A percentile compares a stretch with the other conserved stretches of the same genome.
These are phyloP conservation scores for Saussurea involucrata DNA, from an alignment of 129 eudicot genomes.

Conservation along the genomic window DNA sequence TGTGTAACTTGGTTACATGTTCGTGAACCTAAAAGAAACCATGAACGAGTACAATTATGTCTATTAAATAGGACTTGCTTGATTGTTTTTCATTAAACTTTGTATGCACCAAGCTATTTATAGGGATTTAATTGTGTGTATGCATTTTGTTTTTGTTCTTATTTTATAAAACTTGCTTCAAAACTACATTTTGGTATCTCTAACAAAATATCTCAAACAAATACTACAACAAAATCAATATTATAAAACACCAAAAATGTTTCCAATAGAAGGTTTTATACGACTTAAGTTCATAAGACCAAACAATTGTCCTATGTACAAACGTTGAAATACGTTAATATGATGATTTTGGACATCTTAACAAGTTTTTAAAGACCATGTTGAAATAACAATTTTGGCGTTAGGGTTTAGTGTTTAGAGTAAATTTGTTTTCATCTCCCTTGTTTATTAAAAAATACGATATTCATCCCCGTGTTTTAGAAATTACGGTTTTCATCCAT, in stretches of 20 bases:
- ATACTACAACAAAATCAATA: not conserved
- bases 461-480: no score
- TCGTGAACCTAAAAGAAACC: not conserved
- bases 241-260: not conserved
- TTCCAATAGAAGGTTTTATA: no score
- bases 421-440: no score
- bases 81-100: no score
- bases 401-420: no score
- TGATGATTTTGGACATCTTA: not conserved
- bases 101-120: not conserved
- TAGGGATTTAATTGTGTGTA: not conserved
- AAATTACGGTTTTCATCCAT: no score
- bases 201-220: not conserved
- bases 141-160: not conserved
- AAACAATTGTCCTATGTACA: not conserved
- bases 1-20: not conserved
- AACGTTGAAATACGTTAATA: not conserved
- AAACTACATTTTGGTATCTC: not conserved
- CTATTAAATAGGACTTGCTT: no score
- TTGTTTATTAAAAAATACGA: no score
- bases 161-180: not conserved
- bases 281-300: not conserved
- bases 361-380: no score
- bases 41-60: not conserved
- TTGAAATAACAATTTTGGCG: no score